Conservation (phyloP, 176 grass and related monocot species). For the Phoenix roebelenii region DNA sequence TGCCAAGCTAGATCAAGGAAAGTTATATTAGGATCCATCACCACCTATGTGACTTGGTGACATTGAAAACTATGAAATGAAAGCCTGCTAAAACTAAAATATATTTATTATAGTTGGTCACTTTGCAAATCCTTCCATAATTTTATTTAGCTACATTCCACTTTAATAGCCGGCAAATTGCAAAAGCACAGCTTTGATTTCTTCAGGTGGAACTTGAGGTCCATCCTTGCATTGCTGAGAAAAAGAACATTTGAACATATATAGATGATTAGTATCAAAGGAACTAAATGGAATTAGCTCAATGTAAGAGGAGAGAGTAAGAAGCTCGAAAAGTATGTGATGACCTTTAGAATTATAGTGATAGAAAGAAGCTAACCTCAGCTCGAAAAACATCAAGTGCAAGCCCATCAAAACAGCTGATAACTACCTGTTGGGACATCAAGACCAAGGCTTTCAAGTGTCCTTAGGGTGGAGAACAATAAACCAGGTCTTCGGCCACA, state of each 20-base stretch:
- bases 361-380: slow-evolving; percentile 31
- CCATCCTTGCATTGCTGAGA: slow-evolving; percentile 52
- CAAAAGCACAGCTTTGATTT: slow-evolving; percentile 72
- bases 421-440: slow-evolving; percentile 57
- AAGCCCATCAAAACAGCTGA: slow-evolving; percentile 69
- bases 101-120: too few relatives aligned
- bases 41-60: too few relatives aligned
- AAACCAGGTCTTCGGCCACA: slow-evolving; percentile 49
- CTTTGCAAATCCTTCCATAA: too few relatives aligned
- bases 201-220: slow-evolving; percentile 43
- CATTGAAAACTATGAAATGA: too few relatives aligned
- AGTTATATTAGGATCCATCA: too few relatives aligned
- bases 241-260: neutral
- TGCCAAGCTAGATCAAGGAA: too few relatives aligned
- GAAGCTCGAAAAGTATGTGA: too few relatives aligned
- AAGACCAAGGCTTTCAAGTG: slow-evolving; percentile 56
- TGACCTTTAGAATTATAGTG: too few relatives aligned
- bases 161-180: slow-evolving; percentile 39
- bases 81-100: too few relatives aligned
- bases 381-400: slow-evolving; percentile 65
- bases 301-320: too few relatives aligned
- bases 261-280: neutral
- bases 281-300: neutral
- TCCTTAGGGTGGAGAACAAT: slow-evolving; percentile 47
- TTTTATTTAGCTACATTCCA: slow-evolving; percentile 11